These are phyloP conservation scores for Skeletonema tropicum DNA, from an alignment of 108 stramenopile genomes.

Conservation along the genomic window DNA sequence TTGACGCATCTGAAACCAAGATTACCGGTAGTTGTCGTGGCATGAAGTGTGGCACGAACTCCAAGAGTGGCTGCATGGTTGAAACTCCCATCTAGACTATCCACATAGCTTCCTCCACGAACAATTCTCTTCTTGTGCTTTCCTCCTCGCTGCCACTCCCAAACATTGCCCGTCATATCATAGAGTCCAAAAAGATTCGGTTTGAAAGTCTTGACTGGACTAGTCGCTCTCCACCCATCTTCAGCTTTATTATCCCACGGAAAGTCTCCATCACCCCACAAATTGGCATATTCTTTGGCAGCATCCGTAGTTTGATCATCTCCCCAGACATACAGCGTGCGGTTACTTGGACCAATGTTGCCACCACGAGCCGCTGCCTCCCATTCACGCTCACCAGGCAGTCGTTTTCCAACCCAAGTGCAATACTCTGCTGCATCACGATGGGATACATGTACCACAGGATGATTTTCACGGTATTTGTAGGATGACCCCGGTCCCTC, in stretches of 20 bases:
- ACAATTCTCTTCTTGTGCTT: conserved; percentile 87
- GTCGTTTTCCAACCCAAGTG: conserved; percentile 85
- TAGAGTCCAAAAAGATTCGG: conserved; percentile 89
- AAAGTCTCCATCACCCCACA: conserved; percentile 85
- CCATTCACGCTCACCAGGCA: conserved; percentile 93
- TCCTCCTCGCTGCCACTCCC: conserved; percentile 94
- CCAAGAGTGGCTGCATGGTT: conserved; percentile 90
- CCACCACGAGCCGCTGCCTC: conserved; percentile 92
- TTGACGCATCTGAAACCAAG: conserved; percentile 89
- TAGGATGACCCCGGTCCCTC: conserved; percentile 87
- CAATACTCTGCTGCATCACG: conserved; percentile 96
- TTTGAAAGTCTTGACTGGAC: conserved; percentile 80
- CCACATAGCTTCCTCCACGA: conserved; percentile 88
- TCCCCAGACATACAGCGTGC: conserved; percentile 80
- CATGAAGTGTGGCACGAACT: conserved; percentile 78
- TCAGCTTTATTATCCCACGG: conserved; percentile 79
- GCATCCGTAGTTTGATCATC: conserved; percentile 62
- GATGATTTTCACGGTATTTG: conserved; percentile 86
- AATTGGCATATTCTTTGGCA: conserved; percentile 67
- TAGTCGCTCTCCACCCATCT: conserved; percentile 88
- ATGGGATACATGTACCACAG: conserved; percentile 92
- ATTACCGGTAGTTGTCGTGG: conserved; percentile 85
- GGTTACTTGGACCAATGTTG: conserved; percentile 69
- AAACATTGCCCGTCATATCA: conserved; percentile 93
- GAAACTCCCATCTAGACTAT: conserved; percentile 77